Evolutionary conservation across 1,139 yeast species (phyloP).

Genomic region (Lodderomyces oxycetoniae): DNA sequence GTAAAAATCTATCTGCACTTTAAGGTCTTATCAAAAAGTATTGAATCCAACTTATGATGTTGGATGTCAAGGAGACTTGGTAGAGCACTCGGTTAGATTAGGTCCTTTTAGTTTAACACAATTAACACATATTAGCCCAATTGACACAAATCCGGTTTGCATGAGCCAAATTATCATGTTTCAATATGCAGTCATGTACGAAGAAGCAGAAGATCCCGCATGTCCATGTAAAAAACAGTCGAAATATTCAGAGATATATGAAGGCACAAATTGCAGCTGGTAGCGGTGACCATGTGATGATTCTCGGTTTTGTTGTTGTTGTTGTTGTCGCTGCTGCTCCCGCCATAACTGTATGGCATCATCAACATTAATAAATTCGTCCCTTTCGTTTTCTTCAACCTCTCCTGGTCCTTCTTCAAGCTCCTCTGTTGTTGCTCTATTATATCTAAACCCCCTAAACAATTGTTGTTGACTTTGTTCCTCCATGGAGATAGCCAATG

Average conservation of each 20-base stretch:
- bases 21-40: not conserved
- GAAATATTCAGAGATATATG: conserved; percentile 4
- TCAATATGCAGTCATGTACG: conserved; percentile 11
- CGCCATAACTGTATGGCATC: conserved; percentile 7
- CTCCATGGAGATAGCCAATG: conserved; percentile 11
- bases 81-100: no score
- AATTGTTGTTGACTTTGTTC: conserved; percentile 10
- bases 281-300: conserved; percentile 2
- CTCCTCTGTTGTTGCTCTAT: conserved; percentile 6
- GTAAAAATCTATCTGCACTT: no score
- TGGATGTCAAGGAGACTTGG: no score
- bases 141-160: not conserved
- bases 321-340: conserved; percentile 4
- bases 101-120: no score
- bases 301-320: conserved; percentile 3
- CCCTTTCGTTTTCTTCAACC: conserved; percentile 3
- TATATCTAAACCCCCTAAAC: conserved; percentile 12
- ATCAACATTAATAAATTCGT: conserved; percentile 13
- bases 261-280: not conserved
- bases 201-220: conserved; percentile 8
- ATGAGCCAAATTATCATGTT: no score
- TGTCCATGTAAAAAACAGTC: conserved; percentile 7
- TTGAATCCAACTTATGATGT: not conserved
- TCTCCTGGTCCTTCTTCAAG: conserved; percentile 3
- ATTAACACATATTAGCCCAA: no score